Evolutionary conservation across 768 basidiomycete species (phyloP).

Genomic region (Mycena venus): DNA sequence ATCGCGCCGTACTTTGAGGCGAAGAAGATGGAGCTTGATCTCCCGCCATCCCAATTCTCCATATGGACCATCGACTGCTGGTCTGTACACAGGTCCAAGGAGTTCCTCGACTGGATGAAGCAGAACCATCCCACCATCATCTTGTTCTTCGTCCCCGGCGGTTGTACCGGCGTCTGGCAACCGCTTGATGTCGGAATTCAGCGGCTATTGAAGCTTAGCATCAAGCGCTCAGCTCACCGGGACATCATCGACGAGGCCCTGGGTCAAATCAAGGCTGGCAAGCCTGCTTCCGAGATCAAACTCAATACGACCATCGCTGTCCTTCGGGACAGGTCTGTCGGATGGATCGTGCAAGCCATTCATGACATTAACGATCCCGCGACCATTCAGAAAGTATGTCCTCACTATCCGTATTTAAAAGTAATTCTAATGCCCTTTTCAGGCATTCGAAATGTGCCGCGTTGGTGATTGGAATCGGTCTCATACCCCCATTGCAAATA

Average conservation of each 20-base stretch:
- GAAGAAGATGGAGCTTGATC: constrained; percentile 26
- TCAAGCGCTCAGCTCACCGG: too few relatives aligned
- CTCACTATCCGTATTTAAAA: neutral
- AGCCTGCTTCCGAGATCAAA: neutral
- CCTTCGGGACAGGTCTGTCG: too few relatives aligned
- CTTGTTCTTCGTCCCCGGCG: constrained; percentile 37
- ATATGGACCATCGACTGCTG: constrained; percentile 40
- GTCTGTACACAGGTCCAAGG: constrained; percentile 46
- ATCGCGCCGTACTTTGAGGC: constrained; percentile 43
- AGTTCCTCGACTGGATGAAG: constrained; percentile 45
- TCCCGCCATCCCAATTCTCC: constrained; percentile 28
- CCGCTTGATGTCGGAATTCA: constrained; percentile 42
- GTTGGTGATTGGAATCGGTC: constrained; percentile 2
- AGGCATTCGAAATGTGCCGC: constrained; percentile 17
- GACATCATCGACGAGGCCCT: constrained; percentile 32
- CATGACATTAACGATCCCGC: constrained; percentile 1
- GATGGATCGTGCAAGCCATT: constrained; percentile 22
- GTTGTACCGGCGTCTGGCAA: constrained; percentile 40
- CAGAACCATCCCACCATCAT: constrained; percentile 40
- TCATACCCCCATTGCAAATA: neutral
- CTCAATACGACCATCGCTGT: constrained; percentile 10
- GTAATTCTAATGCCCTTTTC: neutral
- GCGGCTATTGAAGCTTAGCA: constrained; percentile 33
- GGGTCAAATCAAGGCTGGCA: constrained; percentile 33
- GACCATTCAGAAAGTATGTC: neutral